A percentile compares a stretch with the other conserved stretches of the same genome.
Conservation (phyloP, 164 flowering plant genomes). For the Pachysandra terminalis region DNA sequence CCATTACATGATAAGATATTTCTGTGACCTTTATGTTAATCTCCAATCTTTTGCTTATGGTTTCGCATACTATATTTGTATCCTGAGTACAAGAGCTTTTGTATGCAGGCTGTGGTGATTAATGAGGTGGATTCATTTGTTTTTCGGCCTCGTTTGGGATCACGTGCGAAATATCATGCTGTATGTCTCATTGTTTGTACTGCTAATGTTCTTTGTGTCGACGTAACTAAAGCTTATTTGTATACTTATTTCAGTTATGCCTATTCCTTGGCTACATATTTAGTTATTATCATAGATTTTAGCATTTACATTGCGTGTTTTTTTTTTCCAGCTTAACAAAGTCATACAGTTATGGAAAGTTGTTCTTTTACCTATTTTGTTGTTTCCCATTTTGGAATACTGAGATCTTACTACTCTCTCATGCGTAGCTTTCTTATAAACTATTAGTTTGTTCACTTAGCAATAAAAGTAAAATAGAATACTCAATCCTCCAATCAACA, state of each 20-base stretch:
- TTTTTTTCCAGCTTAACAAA: too few species aligned
- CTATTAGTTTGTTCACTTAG: too few species aligned
- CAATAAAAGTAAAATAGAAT: too few species aligned
- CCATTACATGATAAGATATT: not conserved
- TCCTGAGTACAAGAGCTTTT: slow-evolving; percentile 2
- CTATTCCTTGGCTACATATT: too few species aligned
- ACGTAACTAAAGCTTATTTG: not conserved
- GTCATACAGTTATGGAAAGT: too few species aligned
- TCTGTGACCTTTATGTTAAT: not conserved
- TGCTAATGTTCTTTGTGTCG: not conserved
- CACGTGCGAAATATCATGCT: slow-evolving; percentile 83
- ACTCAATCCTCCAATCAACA: too few species aligned
- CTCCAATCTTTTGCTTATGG: not conserved
- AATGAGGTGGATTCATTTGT: slow-evolving; percentile 93
- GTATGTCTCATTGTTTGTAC: slow-evolving; percentile 44
- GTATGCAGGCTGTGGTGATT: slow-evolving; percentile 84
- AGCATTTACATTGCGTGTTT: too few species aligned
- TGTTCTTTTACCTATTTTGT: too few species aligned
- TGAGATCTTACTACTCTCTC: too few species aligned
- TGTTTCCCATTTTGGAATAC: not conserved
- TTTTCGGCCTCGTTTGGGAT: slow-evolving; percentile 82
- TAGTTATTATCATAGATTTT: too few species aligned
- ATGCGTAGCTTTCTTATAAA: too few species aligned
- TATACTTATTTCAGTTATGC: not conserved
- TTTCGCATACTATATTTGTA: not conserved